Conservation (phyloP, 441 rosid genomes). For the Flueggea neowawraea region DNA sequence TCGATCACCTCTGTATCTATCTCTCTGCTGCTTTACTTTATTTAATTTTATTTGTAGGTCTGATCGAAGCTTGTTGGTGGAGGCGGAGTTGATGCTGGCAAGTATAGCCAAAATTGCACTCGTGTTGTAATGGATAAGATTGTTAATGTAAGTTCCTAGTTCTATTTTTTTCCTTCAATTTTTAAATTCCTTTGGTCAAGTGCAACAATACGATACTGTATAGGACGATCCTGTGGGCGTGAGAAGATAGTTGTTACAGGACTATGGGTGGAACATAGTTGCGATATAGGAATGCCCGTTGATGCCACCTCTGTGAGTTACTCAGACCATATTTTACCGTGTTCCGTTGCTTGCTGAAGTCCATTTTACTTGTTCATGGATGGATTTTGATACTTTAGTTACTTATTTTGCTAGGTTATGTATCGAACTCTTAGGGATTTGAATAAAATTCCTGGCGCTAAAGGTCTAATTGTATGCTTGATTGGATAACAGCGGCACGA, state of each 20-base stretch:
- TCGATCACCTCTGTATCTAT: too few species aligned
- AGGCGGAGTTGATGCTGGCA: constrained; percentile 71
- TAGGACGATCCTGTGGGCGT: constrained; percentile 87
- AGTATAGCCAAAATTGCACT: constrained; percentile 41
- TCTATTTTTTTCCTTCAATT: too few species aligned
- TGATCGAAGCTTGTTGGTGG: constrained; percentile 67
- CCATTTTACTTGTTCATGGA: not conserved
- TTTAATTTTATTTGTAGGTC: constrained; percentile 30
- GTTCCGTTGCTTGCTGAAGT: not conserved
- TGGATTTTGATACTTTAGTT: not conserved
- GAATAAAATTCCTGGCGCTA: constrained; percentile 80
- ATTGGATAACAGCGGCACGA: constrained; percentile 93
- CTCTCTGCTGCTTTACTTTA: too few species aligned
- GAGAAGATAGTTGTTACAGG: too few species aligned
- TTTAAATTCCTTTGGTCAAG: too few species aligned
- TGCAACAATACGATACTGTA: too few species aligned
- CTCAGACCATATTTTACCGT: not conserved
- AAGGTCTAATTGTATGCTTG: constrained; percentile 60
- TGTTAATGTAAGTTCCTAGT: too few species aligned
- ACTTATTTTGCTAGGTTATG: constrained; percentile 42
- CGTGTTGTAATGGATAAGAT: constrained; percentile 74
- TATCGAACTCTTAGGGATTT: constrained; percentile 74
- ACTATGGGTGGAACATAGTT: constrained; percentile 94
- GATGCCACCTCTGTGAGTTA: constrained; percentile 70
- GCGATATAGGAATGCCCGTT: constrained; percentile 60